Evolutionary conservation across 805 yeast species (phyloP), one percentile per base, ranked within the genome.

Genomic region (Teunomyces atbi): DNA sequence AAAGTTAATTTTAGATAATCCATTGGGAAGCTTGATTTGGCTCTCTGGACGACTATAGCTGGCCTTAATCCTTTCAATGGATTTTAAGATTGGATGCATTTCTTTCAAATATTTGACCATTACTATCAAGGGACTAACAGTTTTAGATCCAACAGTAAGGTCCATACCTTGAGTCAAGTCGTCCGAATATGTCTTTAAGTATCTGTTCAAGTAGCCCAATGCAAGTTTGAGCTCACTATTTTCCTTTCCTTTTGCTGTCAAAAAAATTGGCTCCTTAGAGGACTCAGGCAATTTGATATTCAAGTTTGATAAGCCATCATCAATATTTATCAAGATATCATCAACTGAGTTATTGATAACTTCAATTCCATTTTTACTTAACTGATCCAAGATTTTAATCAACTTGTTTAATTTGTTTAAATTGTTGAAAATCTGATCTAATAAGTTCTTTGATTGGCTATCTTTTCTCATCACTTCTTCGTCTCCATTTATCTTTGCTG

Each of bases 91-190:
- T 10, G 69, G 71, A 13, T 60, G 58, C 6, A 66, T 49, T 33
- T 63, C 64, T 37, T 64, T 60, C 23, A 72, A 51, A 47, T 68
- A 72, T 41, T 58, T 61, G 44, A 71, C 55, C 4, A 66, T 61
- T n/a, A 56, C 51, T 12, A 44, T 30, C 33, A 34, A 26, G n/a
- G 41, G 32, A 12, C 37, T 40, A 2, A 12, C 38, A 11, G 28
- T 20, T 15, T 43, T 43, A 26, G 35, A 29, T 34, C 20, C 15
- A 34, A 20, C 10, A 28, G 20, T 10, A 12, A 29, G 23, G 5
- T 43, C 42, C 34, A 39, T 26, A 10, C 39, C 39, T 15, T 26
- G 33, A 15, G 23, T 26, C 23, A 39, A 39, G 12, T 42, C 45
- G 11, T 44, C 42, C n/a, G 45, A 30, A 20, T 53, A 49, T 6